Percentiles rank a stretch among this genome's conserved stretches.
Evolutionary conservation across 768 basidiomycete species (phyloP).

Genomic region (Hericium erinaceus): DNA sequence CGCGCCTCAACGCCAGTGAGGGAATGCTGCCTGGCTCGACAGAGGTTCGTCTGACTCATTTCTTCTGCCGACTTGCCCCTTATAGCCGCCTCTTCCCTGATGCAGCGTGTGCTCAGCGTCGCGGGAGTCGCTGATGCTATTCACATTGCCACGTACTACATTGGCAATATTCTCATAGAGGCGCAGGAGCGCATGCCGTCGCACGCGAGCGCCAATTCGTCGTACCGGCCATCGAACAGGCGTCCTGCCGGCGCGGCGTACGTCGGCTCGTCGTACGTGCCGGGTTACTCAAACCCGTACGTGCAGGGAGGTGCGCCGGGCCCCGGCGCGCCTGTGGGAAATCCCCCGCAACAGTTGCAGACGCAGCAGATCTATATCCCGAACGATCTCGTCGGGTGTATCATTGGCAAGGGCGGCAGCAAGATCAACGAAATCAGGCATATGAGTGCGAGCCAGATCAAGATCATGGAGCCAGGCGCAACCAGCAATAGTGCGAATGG

Average conservation of each 20-base stretch:
- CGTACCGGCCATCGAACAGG: slow-evolving; percentile 59
- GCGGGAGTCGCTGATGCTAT: slow-evolving; percentile 98
- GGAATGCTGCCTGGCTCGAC: slow-evolving; percentile 99
- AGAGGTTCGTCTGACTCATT: slow-evolving; percentile 48
- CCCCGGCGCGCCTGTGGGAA: slow-evolving; percentile 22
- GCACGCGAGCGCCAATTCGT: slow-evolving; percentile 40
- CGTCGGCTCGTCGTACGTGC: slow-evolving; percentile 57
- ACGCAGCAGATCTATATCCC: slow-evolving; percentile 99
- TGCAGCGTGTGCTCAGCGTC: slow-evolving; percentile 90
- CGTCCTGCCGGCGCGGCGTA: slow-evolving; percentile 30
- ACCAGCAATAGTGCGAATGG: slow-evolving; percentile 59
- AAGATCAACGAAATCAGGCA: slow-evolving; percentile 99
- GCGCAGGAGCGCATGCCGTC: slow-evolving; percentile 80
- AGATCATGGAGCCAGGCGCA: slow-evolving; percentile 97
- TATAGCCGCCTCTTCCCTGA: slow-evolving; percentile 10
- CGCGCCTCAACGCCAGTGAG: slow-evolving; percentile 92
- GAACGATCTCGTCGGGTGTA: slow-evolving; percentile 92
- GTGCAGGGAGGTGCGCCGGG: slow-evolving; percentile 23
- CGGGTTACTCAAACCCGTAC: slow-evolving; percentile 49
- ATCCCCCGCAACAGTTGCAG: slow-evolving; percentile 68
- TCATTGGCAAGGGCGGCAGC: slow-evolving; percentile 96
- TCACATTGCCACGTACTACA: slow-evolving; percentile 98
- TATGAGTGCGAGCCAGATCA: slow-evolving; percentile 92
- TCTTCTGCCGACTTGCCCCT: slow-evolving; percentile 4
- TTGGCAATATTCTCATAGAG: slow-evolving; percentile 95